Evolutionary conservation across 2,329 filamentous ascomycete species (phyloP), one percentile per base, ranked within the genome.

Genomic region (Byssochlamys sp.): DNA sequence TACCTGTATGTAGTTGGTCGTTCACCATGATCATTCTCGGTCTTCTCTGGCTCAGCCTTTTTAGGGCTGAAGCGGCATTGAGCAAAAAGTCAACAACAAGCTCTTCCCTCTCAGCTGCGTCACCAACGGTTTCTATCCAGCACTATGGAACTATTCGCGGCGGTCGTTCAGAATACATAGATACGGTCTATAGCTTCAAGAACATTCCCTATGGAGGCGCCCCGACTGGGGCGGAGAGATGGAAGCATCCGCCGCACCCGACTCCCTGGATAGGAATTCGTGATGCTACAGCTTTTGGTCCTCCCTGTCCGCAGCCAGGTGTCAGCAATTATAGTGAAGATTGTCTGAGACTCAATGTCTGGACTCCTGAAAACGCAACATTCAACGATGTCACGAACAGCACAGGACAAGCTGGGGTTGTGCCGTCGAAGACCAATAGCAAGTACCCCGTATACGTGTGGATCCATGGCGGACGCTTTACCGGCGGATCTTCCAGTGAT

Each of bases 351-450:
- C 35, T 39, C 35, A 39, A 39, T 39, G 35, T 39, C 14, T 39
- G 35, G 35, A 39, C 35, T 39, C 35, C 35, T 4, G 14, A 11
- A 2, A n/a, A 39, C 5, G 35, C 35, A 39, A 39, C 35, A 4
- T 39, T 39, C 35, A 39, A 39, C 35, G 35, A 39, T 39, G 35
- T 39, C 14, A 39, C 35, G 35, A 39, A 39, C 35, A 39, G 12
- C 14, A 39, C 35, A 39, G 35, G 35, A 39, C 12, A n/a, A 39
- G 35, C 35, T 39, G 58, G 60, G 33, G 55, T 57, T 26, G 33
- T 31, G 28, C 24, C 48, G 10, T 25, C 19, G 19, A 25, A 11
- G 10, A 27, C 48, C 9, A 25, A 25, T 10, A 51, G 26, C 3
- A 51, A 26, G 48, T 27, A n/a, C 24, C 48, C 48, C 3, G 48